These are phyloP conservation scores for Aureobasidium mangrovei DNA, from an alignment of 2,329 filamentous ascomycete genomes.

Conservation along the genomic window DNA sequence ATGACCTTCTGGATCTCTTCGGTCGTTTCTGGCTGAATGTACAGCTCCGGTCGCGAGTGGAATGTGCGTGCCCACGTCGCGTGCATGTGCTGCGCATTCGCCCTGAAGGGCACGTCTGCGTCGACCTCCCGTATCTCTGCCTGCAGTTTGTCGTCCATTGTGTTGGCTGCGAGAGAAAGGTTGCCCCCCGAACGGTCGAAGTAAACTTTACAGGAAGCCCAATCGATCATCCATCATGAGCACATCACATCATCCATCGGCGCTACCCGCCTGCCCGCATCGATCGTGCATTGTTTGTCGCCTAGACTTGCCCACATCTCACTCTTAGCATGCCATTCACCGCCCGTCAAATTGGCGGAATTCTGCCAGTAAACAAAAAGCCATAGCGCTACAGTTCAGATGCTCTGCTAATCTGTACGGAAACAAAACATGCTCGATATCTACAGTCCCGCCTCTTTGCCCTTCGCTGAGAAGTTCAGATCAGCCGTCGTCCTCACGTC, in stretches of 20 bases:
- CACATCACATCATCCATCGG: too few species aligned
- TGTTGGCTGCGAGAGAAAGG: constrained; percentile 1
- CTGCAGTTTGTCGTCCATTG: constrained; percentile 28
- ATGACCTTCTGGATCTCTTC: constrained; percentile 77
- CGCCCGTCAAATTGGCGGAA: too few species aligned
- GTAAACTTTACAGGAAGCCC: too few species aligned
- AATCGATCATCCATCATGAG: too few species aligned
- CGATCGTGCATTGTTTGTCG: neutral
- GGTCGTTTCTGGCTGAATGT: constrained; percentile 72
- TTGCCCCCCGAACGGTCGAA: neutral
- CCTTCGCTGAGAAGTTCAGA: neutral
- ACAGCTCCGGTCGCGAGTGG: constrained; percentile 80
- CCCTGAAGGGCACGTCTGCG: constrained; percentile 65
- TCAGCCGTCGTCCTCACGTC: neutral
- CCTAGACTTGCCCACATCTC: neutral
- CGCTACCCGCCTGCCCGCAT: neutral
- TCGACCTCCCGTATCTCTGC: constrained; percentile 51
- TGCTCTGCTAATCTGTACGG: neutral
- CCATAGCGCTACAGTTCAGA: neutral
- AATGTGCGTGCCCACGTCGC: constrained; percentile 94
- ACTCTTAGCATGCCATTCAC: too few species aligned
- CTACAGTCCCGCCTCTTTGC: neutral
- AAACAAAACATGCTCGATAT: neutral
- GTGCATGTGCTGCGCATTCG: constrained; percentile 63
- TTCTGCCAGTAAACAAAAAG: neutral